phyloP scores from a whole-genome alignment of 2,329 filamentous ascomycete species.

The Aureobasidium sp. region DNA sequence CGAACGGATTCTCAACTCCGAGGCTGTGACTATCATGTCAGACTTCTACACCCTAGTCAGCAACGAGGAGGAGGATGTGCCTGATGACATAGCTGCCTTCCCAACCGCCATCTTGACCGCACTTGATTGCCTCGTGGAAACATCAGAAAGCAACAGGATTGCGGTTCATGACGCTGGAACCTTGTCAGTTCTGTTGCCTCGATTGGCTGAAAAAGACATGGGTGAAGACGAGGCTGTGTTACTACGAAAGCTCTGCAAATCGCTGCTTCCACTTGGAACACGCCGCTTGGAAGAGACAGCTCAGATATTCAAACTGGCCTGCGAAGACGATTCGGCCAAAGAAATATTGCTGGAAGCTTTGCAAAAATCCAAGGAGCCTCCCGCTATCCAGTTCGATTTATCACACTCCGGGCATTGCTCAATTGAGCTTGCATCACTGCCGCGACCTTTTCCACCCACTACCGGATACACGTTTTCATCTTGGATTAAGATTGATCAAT shows the following conservation, averaged over 20 bases:
- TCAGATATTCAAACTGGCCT: constrained; percentile 56
- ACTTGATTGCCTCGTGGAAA: not conserved
- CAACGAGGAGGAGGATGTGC: too few species aligned
- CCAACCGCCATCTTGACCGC: constrained; percentile 4
- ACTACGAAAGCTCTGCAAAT: constrained; percentile 58
- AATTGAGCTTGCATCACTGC: constrained; percentile 79
- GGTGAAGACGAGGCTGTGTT: constrained; percentile 20
- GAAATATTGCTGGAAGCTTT: constrained; percentile 68
- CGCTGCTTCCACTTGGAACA: constrained; percentile 66
- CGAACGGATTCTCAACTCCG: not conserved
- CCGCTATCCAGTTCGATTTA: constrained; percentile 90
- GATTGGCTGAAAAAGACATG: not conserved
- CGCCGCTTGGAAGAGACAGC: constrained; percentile 75
- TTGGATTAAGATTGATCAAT: constrained; percentile 83
- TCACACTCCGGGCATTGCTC: constrained; percentile 82
- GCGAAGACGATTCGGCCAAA: constrained; percentile 43
- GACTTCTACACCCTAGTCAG: not conserved
- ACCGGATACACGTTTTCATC: constrained; percentile 79
- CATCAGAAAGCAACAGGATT: constrained; percentile 7
- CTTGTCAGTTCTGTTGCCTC: constrained; percentile 9
- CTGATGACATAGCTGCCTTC: not conserved
- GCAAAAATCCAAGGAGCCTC: constrained; percentile 63
- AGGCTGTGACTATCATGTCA: constrained; percentile 1
- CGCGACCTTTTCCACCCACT: constrained; percentile 74
- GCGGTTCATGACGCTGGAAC: constrained; percentile 12